A percentile compares a stretch with the other conserved stretches of the same genome.
These are phyloP conservation scores for Lachnellula cervina DNA, from an alignment of 2,329 filamentous ascomycete genomes.

Conservation along the genomic window DNA sequence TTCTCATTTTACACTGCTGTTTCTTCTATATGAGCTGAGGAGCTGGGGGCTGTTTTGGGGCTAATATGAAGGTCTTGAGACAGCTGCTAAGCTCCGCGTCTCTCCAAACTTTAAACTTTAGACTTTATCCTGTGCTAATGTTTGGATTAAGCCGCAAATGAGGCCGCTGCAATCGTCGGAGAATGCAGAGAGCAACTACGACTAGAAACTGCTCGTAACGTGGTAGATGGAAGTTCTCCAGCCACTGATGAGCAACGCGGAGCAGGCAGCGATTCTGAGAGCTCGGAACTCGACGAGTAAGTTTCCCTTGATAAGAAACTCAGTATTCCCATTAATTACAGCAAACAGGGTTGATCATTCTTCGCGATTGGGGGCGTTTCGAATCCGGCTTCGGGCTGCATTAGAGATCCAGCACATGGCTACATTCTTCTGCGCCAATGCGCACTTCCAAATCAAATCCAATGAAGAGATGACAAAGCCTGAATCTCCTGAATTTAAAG, in stretches of 20 bases:
- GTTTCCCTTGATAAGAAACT: constrained; percentile 6
- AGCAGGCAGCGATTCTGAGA: constrained; percentile 12
- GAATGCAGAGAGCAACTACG: constrained; percentile 61
- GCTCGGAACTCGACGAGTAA: constrained; percentile 28
- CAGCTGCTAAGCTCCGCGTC: no score
- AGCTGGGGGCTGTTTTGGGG: no score
- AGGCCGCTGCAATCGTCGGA: constrained; percentile 48
- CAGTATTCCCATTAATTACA: not conserved
- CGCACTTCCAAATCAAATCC: constrained; percentile 76
- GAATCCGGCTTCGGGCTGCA: constrained; percentile 63
- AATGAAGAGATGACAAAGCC: constrained; percentile 59
- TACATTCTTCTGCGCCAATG: constrained; percentile 79
- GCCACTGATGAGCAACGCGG: constrained; percentile 3
- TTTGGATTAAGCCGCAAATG: constrained; percentile 38
- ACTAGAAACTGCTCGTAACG: constrained; percentile 38
- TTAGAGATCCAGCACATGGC: constrained; percentile 79
- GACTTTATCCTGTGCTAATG: no score
- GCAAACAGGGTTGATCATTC: constrained; percentile 16
- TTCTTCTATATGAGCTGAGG: no score
- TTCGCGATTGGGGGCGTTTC: constrained; percentile 50
- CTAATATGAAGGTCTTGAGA: no score
- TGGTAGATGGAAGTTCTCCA: constrained; percentile 25
- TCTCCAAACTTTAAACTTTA: no score
- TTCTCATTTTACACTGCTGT: no score
- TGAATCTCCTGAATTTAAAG: constrained; percentile 61